A percentile compares a stretch with the other conserved stretches of the same genome.
Evolutionary conservation across 2,329 filamentous ascomycete genomes (phyloP).

Genomic region (Fusarium buharicum): DNA sequence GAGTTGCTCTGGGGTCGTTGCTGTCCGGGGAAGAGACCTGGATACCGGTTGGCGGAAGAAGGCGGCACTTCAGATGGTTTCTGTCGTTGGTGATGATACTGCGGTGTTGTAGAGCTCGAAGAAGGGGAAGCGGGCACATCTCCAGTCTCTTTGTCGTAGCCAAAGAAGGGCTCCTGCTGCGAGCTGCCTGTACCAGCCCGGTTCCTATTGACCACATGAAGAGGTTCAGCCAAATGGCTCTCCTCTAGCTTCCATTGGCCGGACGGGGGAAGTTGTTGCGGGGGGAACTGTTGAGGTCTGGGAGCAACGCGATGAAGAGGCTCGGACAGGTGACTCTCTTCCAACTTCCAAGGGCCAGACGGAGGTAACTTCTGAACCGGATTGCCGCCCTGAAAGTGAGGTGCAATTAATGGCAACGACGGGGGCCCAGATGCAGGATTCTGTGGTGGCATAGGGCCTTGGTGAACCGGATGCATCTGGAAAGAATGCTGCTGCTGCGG

Average conservation of each 20-base stretch:
- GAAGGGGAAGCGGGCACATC: conserved; percentile 35
- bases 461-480: conserved; percentile 34
- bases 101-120: conserved; percentile 19
- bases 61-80: conserved; percentile 57
- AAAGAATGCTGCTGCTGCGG: conserved; percentile 32
- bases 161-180: conserved; percentile 46
- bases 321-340: conserved; percentile 65
- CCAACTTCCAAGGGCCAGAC: conserved; percentile 62
- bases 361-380: conserved; percentile 56
- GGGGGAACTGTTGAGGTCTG: conserved; percentile 52
- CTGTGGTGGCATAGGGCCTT: conserved; percentile 21
- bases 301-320: conserved; percentile 54
- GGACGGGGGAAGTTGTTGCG: conserved; percentile 54
- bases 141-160: conserved; percentile 61
- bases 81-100: conserved; percentile 40
- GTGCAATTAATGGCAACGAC: conserved; percentile 40
- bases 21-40: conserved; percentile 56
- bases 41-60: conserved; percentile 62
- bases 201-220: conserved; percentile 51
- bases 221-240: conserved; percentile 63
- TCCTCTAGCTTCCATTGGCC: conserved; percentile 65
- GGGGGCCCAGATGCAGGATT: conserved; percentile 19
- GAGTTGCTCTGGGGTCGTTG: conserved; percentile 35
- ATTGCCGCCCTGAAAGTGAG: conserved; percentile 46
- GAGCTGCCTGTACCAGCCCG: conserved; percentile 48